Conservation (phyloP, 441 rosid species). For the Jatropha podagrica region DNA sequence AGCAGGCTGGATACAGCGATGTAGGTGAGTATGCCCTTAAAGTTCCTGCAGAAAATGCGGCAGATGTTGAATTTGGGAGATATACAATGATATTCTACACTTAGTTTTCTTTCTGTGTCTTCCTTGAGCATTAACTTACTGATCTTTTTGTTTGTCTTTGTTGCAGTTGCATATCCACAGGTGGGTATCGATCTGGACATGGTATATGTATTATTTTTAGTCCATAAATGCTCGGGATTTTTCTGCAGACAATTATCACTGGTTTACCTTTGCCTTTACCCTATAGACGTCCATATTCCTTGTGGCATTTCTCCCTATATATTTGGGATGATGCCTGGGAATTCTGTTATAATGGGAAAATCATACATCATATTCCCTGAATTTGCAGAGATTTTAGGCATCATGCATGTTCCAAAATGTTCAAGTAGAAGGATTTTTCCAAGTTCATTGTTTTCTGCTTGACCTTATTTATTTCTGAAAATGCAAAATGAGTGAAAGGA, state of each 20-base stretch:
- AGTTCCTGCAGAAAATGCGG: conserved; percentile 35
- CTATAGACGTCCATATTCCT: neutral
- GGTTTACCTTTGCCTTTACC: neutral
- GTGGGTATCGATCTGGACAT: conserved; percentile 48
- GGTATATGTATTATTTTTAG: neutral
- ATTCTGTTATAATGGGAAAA: neutral
- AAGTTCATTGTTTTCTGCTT: neutral
- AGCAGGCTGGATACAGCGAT: conserved; percentile 83
- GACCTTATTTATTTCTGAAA: neutral
- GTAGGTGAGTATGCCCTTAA: conserved; percentile 53
- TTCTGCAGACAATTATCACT: neutral
- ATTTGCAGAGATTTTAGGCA: neutral
- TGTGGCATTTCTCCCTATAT: neutral
- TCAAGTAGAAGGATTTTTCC: neutral
- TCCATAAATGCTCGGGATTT: conserved; percentile 6
- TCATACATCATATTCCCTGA: neutral
- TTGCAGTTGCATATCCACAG: conserved; percentile 92
- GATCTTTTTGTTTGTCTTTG: conserved; percentile 26
- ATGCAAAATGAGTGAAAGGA: neutral
- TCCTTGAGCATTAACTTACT: conserved; percentile 27
- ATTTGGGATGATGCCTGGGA: neutral
- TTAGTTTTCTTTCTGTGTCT: conserved; percentile 21
- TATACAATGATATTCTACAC: conserved; percentile 10
- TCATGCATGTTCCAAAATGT: neutral
- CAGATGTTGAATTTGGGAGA: conserved; percentile 30